A percentile compares a stretch with the other conserved stretches of the same genome.
These are phyloP conservation scores for Cucurbita argyrosperma DNA, from an alignment of 306 rosid species.

Conservation along the genomic window DNA sequence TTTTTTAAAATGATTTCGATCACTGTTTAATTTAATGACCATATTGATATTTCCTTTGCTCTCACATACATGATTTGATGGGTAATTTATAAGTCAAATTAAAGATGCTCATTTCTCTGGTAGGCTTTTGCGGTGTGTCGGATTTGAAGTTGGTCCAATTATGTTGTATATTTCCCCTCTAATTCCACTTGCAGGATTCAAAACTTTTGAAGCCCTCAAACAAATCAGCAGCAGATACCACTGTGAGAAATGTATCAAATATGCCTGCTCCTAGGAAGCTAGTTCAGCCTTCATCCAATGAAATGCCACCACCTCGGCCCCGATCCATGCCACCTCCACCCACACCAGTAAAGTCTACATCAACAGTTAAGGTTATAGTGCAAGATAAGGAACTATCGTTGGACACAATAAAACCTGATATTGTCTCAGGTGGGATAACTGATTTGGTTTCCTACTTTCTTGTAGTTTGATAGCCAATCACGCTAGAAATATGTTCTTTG, in stretches of 20 bases:
- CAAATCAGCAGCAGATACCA: slow-evolving; percentile 15
- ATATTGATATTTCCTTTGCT: neutral
- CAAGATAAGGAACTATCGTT: slow-evolving; percentile 27
- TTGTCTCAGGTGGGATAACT: slow-evolving; percentile 54
- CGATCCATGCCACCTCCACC: slow-evolving; percentile 49
- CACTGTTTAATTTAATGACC: neutral
- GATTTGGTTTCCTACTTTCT: neutral
- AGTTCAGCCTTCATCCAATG: slow-evolving; percentile 27
- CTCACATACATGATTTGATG: neutral
- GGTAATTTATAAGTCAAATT: neutral
- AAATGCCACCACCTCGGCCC: slow-evolving; percentile 39
- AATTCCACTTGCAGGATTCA: slow-evolving; percentile 41
- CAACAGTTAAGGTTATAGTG: slow-evolving; percentile 19
- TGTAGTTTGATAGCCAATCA: neutral
- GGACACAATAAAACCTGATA: slow-evolving; percentile 24
- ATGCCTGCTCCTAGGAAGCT: slow-evolving; percentile 83
- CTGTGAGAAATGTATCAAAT: slow-evolving; percentile 48
- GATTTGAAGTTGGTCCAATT: slow-evolving; percentile 9
- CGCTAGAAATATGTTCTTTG: neutral
- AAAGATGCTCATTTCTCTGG: neutral
- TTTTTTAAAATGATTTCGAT: neutral
- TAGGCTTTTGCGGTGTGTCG: neutral
- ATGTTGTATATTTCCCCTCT: slow-evolving; percentile 21
- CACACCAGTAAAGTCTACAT: slow-evolving; percentile 45
- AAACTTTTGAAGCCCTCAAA: slow-evolving; percentile 25